These are phyloP conservation scores for Aspergillus avenaceus DNA, from an alignment of 495 filamentous ascomycete genomes.

Conservation along the genomic window DNA sequence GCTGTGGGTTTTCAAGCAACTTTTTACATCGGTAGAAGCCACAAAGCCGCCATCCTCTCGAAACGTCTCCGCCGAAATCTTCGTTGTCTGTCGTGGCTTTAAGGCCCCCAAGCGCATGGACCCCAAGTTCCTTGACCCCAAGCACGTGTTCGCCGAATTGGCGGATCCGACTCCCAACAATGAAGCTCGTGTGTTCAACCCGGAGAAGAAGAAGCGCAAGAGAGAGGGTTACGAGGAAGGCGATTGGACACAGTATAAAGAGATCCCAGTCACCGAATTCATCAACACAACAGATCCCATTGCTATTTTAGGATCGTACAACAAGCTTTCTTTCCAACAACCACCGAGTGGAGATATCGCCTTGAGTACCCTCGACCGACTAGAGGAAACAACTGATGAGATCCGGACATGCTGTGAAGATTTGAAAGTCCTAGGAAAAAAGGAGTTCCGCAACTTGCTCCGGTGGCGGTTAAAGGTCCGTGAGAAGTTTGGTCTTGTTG, in stretches of 20 bases:
- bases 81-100: conserved; percentile 92
- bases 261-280: conserved; percentile 83
- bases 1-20: conserved; percentile 96
- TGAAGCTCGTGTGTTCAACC: conserved; percentile 96
- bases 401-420: conserved; percentile 82
- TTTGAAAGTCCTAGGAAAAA: conserved; percentile 85
- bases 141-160: conserved; percentile 92
- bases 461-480: conserved; percentile 88
- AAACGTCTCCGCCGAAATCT: conserved; percentile 96
- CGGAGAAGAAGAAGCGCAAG: conserved; percentile 94
- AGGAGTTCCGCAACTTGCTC: conserved; percentile 90
- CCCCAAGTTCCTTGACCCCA: conserved; percentile 86
- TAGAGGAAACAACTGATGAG: conserved; percentile 91
- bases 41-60: conserved; percentile 95
- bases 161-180: conserved; percentile 85
- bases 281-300: conserved; percentile 94
- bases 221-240: conserved; percentile 96
- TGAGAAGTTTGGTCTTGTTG: conserved; percentile 82
- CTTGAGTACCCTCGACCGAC: conserved; percentile 74
- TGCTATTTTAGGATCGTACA: conserved; percentile 84
- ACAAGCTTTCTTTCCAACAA: conserved; percentile 78
- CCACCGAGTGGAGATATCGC: conserved; percentile 77
- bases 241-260: conserved; percentile 88
- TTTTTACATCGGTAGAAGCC: conserved; percentile 90
- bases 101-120: conserved; percentile 92